Percentiles rank a stretch among this genome's conserved stretches.
These are phyloP conservation scores for Keithomyces neogunnii DNA, from an alignment of 2,329 filamentous ascomycete genomes.

Conservation along the genomic window DNA sequence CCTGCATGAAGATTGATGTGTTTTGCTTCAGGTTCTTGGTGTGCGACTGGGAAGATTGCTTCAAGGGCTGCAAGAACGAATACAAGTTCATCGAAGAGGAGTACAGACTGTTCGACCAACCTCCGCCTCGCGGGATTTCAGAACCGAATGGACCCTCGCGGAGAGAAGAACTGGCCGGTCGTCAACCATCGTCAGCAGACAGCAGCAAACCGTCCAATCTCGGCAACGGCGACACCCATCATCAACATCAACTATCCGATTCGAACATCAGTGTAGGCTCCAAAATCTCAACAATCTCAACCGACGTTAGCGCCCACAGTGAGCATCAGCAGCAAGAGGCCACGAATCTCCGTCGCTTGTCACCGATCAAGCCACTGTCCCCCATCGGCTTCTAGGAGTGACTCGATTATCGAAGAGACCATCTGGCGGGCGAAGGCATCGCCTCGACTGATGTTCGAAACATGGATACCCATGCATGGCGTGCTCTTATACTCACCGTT, in stretches of 20 bases:
- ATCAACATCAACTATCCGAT: conserved; percentile 29
- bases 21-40: conserved; percentile 95
- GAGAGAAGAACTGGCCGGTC: conserved; percentile 9
- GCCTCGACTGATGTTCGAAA: conserved; percentile 4
- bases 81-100: conserved; percentile 67
- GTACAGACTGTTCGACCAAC: conserved; percentile 51
- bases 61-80: conserved; percentile 93
- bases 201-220: conserved; percentile 46
- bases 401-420: neutral
- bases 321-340: conserved; percentile 23
- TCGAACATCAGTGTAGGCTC: conserved; percentile 36
- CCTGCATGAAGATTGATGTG: conserved; percentile 90
- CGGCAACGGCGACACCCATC: conserved; percentile 30
- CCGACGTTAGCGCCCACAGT: conserved; percentile 37
- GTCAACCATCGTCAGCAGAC: conserved; percentile 49
- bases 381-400: conserved; percentile 45
- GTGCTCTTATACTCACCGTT: neutral
- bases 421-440: neutral
- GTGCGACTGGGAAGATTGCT: conserved; percentile 91
- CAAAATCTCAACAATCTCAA: conserved; percentile 33
- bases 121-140: conserved; percentile 42
- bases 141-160: conserved; percentile 22
- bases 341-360: conserved; percentile 43
- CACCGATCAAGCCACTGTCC: conserved; percentile 58
- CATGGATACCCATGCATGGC: conserved; percentile 6